Evolutionary conservation across 116 monocot genomes (phyloP), one percentile per base, ranked within the genome.

Genomic region (Cymodocea nodosa): DNA sequence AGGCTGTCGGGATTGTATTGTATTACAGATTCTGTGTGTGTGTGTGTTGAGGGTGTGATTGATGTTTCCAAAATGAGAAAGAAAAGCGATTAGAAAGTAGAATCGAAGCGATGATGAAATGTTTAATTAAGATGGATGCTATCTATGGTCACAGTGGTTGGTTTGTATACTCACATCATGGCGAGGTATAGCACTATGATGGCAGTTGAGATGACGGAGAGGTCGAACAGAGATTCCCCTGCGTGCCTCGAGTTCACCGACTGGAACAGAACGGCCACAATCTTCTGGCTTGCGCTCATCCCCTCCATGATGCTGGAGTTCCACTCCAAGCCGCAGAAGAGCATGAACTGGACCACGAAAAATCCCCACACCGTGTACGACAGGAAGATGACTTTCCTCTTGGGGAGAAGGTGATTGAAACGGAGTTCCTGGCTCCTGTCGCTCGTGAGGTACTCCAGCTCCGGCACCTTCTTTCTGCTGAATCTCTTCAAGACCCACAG

Each of bases 251-350:
- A 64, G 23, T 83, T 85, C 24, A 83, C 74, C 1, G 76, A 64
- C 71, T 78, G 73, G 63, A 85, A 89, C 54, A 82, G 16, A 23
- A 67, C 68, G 2, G 30, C 69, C 44, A 78, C 68, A 12, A 80
- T 24, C 71, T 89, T 89, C 59, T 78, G 68, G 22, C 44, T 63
- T 4, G 57, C 17, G 22, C 48, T 80, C 66, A 85, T 77, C 17
- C 85, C 89, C 10, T 49, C 23, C 17, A 85, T 64, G 15, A 68
- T 71, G 5, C 53, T 62, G 0, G 72, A 75, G 17, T 60, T 62
- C 85, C 89, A 89, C 65, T 89, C 69, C 69, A 78, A 25, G 65
- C 62, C 16, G 68, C 82, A 76, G 58, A 78, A 79, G 10, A 81
- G 62, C 0, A 25, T 36, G 0, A 70, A 49, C 59, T 76, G 71